A percentile compares a stretch with the other conserved stretches of the same genome.
These are phyloP conservation scores for Coemansia sp. DNA, from an alignment of 192 early-diverging fungal genomes.

Conservation along the genomic window DNA sequence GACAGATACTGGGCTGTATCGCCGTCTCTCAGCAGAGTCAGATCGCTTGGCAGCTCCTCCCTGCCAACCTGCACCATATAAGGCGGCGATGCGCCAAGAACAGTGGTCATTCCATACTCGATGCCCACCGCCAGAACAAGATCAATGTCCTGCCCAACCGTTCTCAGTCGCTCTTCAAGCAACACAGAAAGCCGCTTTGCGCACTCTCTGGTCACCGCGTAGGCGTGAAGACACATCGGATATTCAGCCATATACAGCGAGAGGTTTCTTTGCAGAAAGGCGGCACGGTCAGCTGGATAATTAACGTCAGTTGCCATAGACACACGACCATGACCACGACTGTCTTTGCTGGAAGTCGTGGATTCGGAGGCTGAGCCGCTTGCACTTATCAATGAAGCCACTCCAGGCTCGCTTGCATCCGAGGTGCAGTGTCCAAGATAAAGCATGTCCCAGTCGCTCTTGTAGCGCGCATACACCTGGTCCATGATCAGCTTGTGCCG, in stretches of 20 bases:
- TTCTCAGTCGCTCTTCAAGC: constrained; percentile 34
- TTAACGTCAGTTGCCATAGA: background rate
- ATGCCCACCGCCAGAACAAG: constrained; percentile 35
- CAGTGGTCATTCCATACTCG: constrained; percentile 22
- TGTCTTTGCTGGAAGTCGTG: background rate
- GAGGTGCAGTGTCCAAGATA: constrained; percentile 52
- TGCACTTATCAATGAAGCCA: background rate
- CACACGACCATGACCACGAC: background rate
- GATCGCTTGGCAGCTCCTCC: constrained; percentile 28
- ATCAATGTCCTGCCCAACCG: constrained; percentile 33
- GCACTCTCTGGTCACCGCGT: constrained; percentile 36
- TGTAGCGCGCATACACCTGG: constrained; percentile 11
- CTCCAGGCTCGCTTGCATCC: constrained; percentile 23
- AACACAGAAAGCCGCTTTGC: constrained; percentile 33
- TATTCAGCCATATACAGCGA: constrained; percentile 36
- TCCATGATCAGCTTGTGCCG: constrained; percentile 19
- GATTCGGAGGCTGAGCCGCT: background rate
- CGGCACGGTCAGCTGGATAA: background rate
- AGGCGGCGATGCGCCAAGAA: constrained; percentile 34
- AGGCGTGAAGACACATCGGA: constrained; percentile 52
- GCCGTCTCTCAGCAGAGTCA: constrained; percentile 20
- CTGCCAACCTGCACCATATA: constrained; percentile 44
- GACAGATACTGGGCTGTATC: constrained; percentile 29
- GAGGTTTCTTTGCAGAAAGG: constrained; percentile 7
- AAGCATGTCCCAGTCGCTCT: constrained; percentile 50